Evolutionary conservation across 2,329 filamentous ascomycete genomes (phyloP), one percentile per base, ranked within the genome.

Genomic region (Beauveria caledonica): DNA sequence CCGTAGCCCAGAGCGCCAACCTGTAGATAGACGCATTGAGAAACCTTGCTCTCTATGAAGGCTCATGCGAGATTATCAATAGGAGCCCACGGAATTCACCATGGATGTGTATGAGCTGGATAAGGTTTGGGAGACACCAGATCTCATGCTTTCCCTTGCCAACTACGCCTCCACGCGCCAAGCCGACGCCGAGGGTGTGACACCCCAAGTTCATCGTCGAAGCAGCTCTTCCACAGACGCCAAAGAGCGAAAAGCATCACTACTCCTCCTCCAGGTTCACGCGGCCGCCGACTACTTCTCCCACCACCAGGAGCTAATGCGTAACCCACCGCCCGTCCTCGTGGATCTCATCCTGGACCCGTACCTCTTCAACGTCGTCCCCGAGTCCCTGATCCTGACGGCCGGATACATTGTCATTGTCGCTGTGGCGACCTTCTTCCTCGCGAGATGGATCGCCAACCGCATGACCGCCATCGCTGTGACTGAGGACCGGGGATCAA

Each of bases 331-430:
- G 2, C 83, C 86, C 0, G 91, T 97, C 4, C 77, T 85, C 58
- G 88, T 88, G 56, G 93, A 99, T 67, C 74, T 86, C 72, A 89
- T 97, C 67, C 83, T 99, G 25, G 94, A 97, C 72, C 92, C 92
- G 0, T 97, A 87, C 69, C 63, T 95, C 45, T 75, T 87, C 68
- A 94, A 95, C 75, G 69, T 92, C 17, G 79, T 97, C 57, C 94
- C 94, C 13, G 79, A 79, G 56, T 96, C 92, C 4, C 77, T 97
- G 17, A 68, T 88, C 23, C 86, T 89, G 21, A 93, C 88, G 1
- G 84, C 83, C 13, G 76, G 75, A 40, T 96, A 92, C 72, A 79
- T 95, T 58, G 67, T 80, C 4, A 65, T 82, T 3, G 80, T 96
- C 58, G 84, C 85, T n/a, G 63, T 74, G 27, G 64, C 70, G 42